phyloP scores from a whole-genome alignment of 2,329 filamentous ascomycete genomes.

The Clarireedia monteithiana region DNA sequence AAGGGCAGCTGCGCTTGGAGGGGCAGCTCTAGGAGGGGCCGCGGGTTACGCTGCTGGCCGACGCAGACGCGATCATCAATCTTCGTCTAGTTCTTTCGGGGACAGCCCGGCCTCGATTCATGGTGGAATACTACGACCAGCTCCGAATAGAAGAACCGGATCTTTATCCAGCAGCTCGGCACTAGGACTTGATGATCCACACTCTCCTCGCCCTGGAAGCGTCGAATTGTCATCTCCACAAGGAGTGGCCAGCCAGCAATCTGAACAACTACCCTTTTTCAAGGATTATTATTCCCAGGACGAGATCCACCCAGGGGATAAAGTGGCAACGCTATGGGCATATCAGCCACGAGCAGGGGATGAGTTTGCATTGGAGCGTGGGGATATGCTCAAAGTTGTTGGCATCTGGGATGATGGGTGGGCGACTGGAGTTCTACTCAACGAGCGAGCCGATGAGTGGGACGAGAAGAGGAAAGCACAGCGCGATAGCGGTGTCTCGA shows the following conservation, averaged over 20 bases:
- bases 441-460: conserved; percentile 83
- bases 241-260: conserved; percentile 79
- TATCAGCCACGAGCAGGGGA: conserved; percentile 91
- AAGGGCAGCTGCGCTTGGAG: conserved; percentile 7
- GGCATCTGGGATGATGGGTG: conserved; percentile 99
- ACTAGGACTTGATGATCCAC: conserved; percentile 59
- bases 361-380: conserved; percentile 86
- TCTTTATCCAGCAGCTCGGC: conserved; percentile 82
- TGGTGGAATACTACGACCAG: conserved; percentile 49
- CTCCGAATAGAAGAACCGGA: conserved; percentile 66
- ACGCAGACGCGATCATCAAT: conserved; percentile 40
- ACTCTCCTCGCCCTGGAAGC: conserved; percentile 48
- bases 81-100: conserved; percentile 60
- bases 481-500: conserved; percentile 88
- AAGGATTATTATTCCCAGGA: conserved; percentile 98
- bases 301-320: conserved; percentile 86
- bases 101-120: conserved; percentile 57
- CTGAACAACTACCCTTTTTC: conserved; percentile 92
- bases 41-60: conserved; percentile 40
- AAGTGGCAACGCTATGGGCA: conserved; percentile 88
- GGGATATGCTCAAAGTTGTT: conserved; percentile 96
- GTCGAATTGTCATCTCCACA: conserved; percentile 72
- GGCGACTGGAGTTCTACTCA: conserved; percentile 84
- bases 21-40: conserved; percentile 32
- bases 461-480: conserved; percentile 68